Base-by-base conservation (phyloP, 805 yeast species). In the Metschnikowia sp. region DNA sequence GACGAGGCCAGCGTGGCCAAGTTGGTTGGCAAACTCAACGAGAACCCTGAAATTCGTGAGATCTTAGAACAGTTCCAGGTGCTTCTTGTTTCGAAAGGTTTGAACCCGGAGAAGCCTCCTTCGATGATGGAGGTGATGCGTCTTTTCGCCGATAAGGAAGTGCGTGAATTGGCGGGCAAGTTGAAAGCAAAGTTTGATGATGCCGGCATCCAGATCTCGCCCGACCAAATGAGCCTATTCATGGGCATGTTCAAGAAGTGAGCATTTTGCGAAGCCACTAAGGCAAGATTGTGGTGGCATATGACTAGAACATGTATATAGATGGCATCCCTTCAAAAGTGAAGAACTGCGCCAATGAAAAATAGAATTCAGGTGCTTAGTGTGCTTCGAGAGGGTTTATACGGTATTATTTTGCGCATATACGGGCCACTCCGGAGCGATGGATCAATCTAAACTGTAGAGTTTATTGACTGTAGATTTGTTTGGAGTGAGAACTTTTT, bases 121-220 rank as follows among this genome's bases (percentile, higher is more conserved):
- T 62, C 66, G 18, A 54, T 70, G 59, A 52, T 65, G 50, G 61
- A 69, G 44, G 56, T 72, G 63, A 65, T 71, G 62, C 63, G 61
- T 48, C 58, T 72, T 34, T 58, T 70, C 43, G 56, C 70, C 35
- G 72, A 71, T 43, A 60, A 60, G 47, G 74, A 69, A 10, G 66
- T 70, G 8, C 64, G 69, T 42, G 60, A 55, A 10, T 56, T 58
- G 39, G 56, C 69, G 28, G 45, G 52, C 6, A 58, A 61, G 35
- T 57, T 72, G 48, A 64, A 66, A 50, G 55, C 49, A 13, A 59
- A 64, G 29, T 60, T 72, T 34, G 70, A 70, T 22, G 60, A 60
- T 36, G 62, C 68, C 6, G 62, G 66, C 18, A 57, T 70, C 38
- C 52, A 60, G 44, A 54, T 70, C 41, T 53, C 63, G 19, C 69